Evolutionary conservation across 2,329 filamentous ascomycete species (phyloP), one percentile per base, ranked within the genome.

Genomic region (Chaetomium sp.): DNA sequence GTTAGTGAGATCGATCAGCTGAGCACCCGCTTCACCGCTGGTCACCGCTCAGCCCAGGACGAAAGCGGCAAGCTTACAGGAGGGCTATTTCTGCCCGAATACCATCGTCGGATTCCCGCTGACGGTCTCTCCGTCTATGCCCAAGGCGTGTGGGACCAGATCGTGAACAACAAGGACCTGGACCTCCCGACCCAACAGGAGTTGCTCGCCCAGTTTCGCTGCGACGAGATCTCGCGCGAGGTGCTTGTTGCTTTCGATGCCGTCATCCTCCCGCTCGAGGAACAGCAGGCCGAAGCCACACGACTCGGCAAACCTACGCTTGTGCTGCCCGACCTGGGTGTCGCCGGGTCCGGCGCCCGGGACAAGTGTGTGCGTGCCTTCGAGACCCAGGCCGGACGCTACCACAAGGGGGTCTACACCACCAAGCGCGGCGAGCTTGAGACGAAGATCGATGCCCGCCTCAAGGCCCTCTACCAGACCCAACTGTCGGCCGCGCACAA

Each of bases 131-230:
- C 92, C 0, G 80, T 91, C 57, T 99, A 99, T 66, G 91, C 94
- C 0, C 85, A 94, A 69, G 90, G 91, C 42, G 84, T 99, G 45
- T 99, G 94, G 94, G 91, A 97, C 66, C 92, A 97, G 73, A 99
- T 99, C 68, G 91, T 96, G 65, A 88, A 92, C 76, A 99, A 99
- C 79, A 99, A 99, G 73, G 94, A 99, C 67, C 79, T 99, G 53
- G 94, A 99, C 72, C 74, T 99, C 57, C 94, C 94, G 3, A 97
- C 94, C 0, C 94, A 99, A 70, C 94, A 99, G 73, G 94, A 99
- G 70, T 79, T 99, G 46, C 80, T 99, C 52, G 94, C 94, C 9
- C 94, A 99, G 70, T 99, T 97, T 76, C 85, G 94, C 62, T 99
- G 94, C 71, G 94, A 99, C 69, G 94, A 99, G 73, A 99, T 99